Evolutionary conservation across 768 basidiomycete species (phyloP), one percentile per base, ranked within the genome.

Genomic region (Suillus bovinus): DNA sequence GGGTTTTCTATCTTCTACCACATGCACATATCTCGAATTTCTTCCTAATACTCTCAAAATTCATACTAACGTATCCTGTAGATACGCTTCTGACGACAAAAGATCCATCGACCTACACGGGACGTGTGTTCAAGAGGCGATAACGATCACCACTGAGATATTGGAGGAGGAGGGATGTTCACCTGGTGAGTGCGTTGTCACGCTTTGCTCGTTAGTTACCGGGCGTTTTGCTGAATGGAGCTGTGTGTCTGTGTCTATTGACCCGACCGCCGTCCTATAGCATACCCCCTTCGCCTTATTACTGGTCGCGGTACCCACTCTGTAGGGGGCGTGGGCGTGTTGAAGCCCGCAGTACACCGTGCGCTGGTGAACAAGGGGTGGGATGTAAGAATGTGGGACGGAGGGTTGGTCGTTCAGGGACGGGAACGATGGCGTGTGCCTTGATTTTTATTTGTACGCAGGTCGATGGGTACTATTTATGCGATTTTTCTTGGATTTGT

Each of bases 241-340:
- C 17, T 56, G 27, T 46, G 62, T 60, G 47, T 56, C 41, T 31
- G 41, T 44, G 10, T 44, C 11, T 24, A 4, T 36, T 55, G 5
- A 22, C n/a, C 33, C 22, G 54, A 27, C 53, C 3, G 20, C 31
- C 20, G 20, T 20, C 14, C 22, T 24, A 17, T 49, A 71, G 85
- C 72, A 13, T 82, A 80, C 66, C 86, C 89, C 1, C 71, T 94
- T 66, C 84, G 78, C 61, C 85, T 96, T 58, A 88, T 96, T 67
- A 96, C 94, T 8, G 94, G 94, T 16, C 85, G 88, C 29, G 94
- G 94, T 5, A 82, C 80, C 5, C 94, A 95, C 73, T 94, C 92
- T 2, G 78, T 72, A 17, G 88, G 87, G 52, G 81, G 85, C 41
- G 78, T 86, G 29, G 82, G 86, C 36, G 88, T 94, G 9, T 79